phyloP scores from a whole-genome alignment of 2,329 filamentous ascomycete genomes.

The Ophiosphaerella herpotricha region DNA sequence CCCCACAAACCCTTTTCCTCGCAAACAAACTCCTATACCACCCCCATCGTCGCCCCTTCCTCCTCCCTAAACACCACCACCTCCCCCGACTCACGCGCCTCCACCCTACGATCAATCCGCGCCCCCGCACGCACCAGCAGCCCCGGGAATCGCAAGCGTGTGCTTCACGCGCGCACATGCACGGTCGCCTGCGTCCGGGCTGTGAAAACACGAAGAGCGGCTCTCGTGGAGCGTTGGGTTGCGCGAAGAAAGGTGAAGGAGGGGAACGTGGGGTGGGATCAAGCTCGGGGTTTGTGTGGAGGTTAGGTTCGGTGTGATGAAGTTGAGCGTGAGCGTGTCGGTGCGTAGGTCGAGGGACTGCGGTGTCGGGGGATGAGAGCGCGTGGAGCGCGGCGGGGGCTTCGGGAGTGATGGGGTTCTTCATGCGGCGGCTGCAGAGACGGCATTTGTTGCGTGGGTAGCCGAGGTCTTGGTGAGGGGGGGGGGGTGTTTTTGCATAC shows the following conservation, averaged over 20 bases:
- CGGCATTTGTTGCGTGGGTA: slow-evolving; percentile 34
- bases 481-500: not conserved
- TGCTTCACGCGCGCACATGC: slow-evolving; percentile 33
- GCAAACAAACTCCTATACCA: slow-evolving; percentile 29
- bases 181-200: slow-evolving; percentile 27
- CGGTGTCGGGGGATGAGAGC: slow-evolving; percentile 12
- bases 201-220: slow-evolving; percentile 35
- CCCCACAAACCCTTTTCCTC: slow-evolving; percentile 17
- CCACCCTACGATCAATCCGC: slow-evolving; percentile 30
- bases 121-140: slow-evolving; percentile 30
- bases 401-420: slow-evolving; percentile 27
- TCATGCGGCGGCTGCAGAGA: slow-evolving; percentile 40
- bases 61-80: slow-evolving; percentile 24
- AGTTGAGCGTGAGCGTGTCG: slow-evolving; percentile 18
- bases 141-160: slow-evolving; percentile 33
- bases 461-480: slow-evolving; percentile 13
- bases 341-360: slow-evolving; percentile 24
- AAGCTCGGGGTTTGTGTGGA: slow-evolving; percentile 12
- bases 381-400: slow-evolving; percentile 24
- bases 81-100: slow-evolving; percentile 33
- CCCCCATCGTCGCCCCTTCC: slow-evolving; percentile 10
- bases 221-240: slow-evolving; percentile 14
- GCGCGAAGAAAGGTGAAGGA: slow-evolving; percentile 38
- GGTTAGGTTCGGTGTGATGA: slow-evolving; percentile 1
- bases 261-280: slow-evolving; percentile 6